Evolutionary conservation across 2,329 filamentous ascomycete species (phyloP), one percentile per base, ranked within the genome.

Genomic region (Pseudogymnoascus sp.): DNA sequence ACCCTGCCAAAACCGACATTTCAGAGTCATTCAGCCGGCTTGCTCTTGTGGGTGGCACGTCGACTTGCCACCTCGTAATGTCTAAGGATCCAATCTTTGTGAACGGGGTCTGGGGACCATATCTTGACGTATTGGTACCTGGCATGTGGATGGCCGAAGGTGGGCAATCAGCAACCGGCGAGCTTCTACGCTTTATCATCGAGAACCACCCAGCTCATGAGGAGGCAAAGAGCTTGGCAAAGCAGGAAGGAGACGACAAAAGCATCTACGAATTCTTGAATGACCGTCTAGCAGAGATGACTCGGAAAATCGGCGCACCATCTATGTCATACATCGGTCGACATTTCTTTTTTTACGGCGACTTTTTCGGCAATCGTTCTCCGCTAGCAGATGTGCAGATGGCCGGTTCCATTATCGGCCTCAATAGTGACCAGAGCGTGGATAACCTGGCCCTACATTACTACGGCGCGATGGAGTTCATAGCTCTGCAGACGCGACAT

Each of bases 261-360:
- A 96, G 93, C 77, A 91, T 97, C 67, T 99, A 97, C 78, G 92
- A 96, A 73, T 96, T 93, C 75, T 83, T 99, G 63, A 97, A 99
- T 76, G 83, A 87, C 66, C 92, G 96, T 72, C 85, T 99, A 10
- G 84, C 86, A 65, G 86, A 91, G 69, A 82, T 97, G 80, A 83
- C 83, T 24, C 82, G 87, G 70, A 86, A 86, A 70, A 76, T 79
- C 24, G 79, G 81, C 1, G 91, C 91, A 2, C 93, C 93, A 0
- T 86, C 85, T 61, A 83, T 97, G 66, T 88, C 91, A 16, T 96
- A 93, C 75, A 81, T 99, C 1, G 92, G 87, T 11, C 90, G 93
- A 7, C 93, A 99, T 76, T 89, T 96, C 79, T 99, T 99, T 85
- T 96, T 99, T 80, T 99, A 99, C 75, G 95, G 95, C 67, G 95